Conservation (phyloP, 257 asterid genomes). For the Eucommia ulmoides region DNA sequence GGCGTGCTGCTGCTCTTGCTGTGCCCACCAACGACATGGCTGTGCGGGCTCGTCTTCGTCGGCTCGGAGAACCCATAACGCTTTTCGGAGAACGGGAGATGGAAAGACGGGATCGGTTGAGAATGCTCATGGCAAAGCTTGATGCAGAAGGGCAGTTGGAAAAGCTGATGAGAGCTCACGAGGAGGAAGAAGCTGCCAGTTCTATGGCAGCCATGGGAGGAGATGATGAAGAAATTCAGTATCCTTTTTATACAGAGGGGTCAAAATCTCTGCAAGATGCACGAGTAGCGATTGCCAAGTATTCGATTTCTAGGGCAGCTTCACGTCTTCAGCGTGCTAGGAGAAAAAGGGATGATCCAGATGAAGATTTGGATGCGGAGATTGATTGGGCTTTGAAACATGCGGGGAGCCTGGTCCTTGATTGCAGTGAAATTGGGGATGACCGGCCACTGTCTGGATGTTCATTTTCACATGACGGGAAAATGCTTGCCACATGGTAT, state of each 20-base stretch:
- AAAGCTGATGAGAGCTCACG: conserved; percentile 87
- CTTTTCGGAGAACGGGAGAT: conserved; percentile 90
- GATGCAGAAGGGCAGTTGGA: conserved; percentile 86
- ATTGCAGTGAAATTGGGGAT: conserved; percentile 81
- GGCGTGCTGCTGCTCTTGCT: conserved; percentile 84
- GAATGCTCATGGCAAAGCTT: conserved; percentile 70
- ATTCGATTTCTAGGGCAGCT: conserved; percentile 74
- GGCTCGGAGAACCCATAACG: conserved; percentile 90
- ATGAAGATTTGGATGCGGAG: conserved; percentile 95
- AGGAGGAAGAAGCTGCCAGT: conserved; percentile 75
- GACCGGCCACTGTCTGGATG: conserved; percentile 93
- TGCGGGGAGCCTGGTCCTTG: conserved; percentile 49
- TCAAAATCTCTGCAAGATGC: conserved; percentile 54
- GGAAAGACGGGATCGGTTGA: conserved; percentile 90
- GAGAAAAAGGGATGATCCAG: conserved; percentile 85
- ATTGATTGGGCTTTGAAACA: conserved; percentile 71
- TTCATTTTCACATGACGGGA: conserved; percentile 72
- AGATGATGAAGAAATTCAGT: conserved; percentile 60
- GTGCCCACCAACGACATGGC: conserved; percentile 91
- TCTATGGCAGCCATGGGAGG: conserved; percentile 30
- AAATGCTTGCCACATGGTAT: conserved; percentile 92
- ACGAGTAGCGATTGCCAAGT: conserved; percentile 59
- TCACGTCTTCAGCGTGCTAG: conserved; percentile 66
- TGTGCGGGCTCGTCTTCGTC: conserved; percentile 70
- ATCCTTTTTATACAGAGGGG: conserved; percentile 92